Evolutionary conservation across 2,329 filamentous ascomycete species (phyloP).

Genomic region (Sarocladiaceae sp.): DNA sequence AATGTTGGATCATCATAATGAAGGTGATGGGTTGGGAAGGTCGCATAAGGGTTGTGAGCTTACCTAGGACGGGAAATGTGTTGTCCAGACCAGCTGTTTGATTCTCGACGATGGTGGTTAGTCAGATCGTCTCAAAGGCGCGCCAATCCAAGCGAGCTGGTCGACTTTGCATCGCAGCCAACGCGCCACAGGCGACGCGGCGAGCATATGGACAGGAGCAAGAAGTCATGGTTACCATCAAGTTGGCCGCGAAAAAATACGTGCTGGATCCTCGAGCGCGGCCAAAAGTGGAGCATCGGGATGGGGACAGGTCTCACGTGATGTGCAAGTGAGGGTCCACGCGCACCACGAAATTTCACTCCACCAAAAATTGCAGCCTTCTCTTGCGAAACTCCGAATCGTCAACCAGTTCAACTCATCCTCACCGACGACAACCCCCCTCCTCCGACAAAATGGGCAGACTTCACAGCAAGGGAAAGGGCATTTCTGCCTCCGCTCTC

Average conservation of each 20-base stretch:
- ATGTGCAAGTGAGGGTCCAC: conserved; percentile 6
- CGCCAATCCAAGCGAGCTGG: too few relatives aligned
- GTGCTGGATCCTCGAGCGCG: neutral
- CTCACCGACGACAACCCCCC: conserved; percentile 22
- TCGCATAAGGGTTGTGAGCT: neutral
- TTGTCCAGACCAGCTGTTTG: neutral
- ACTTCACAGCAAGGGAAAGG: conserved; percentile 99
- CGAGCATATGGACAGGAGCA: too few relatives aligned
- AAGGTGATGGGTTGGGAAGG: conserved; percentile 12
- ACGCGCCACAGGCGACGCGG: too few relatives aligned
- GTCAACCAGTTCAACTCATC: conserved; percentile 9
- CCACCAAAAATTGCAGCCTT: conserved; percentile 32
- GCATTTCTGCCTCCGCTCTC: conserved; percentile 91
- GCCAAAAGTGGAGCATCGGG: neutral
- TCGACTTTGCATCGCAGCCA: too few relatives aligned
- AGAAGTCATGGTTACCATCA: neutral
- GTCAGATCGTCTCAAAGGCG: too few relatives aligned
- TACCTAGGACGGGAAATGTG: neutral
- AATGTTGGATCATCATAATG: conserved; percentile 65
- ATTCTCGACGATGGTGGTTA: too few relatives aligned
- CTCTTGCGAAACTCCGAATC: conserved; percentile 13
- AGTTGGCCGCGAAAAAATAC: conserved; percentile 12
- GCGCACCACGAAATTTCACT: conserved; percentile 30
- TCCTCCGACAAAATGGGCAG: conserved; percentile 73
- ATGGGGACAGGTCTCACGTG: too few relatives aligned